Base-by-base conservation (phyloP, 805 yeast genomes). In the Barnettozyma sucrosica region DNA sequence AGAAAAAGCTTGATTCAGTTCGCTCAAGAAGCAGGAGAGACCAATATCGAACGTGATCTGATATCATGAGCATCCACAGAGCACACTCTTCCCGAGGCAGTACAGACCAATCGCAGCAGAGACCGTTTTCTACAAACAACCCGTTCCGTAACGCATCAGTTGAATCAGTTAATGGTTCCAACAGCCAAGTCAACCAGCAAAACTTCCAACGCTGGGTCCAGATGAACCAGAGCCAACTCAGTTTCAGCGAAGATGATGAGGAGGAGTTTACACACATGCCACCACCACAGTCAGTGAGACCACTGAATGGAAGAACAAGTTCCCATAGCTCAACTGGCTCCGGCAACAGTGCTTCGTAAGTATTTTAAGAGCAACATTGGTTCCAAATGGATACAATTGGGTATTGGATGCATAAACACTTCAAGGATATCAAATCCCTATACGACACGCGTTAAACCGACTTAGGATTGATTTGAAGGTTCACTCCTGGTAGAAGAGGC, bases 191-290 rank as follows among this genome's bases (percentile, higher is more conserved):
- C 55, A 62, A 45, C 49, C 67, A 37, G 66, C 65, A 50, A 49
- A 68, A 69, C 30, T 83, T 80, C 58, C 80, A 76, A 37, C 72
- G 69, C 19, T 83, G 89, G 89, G 77, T 83, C 19, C 68, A 69
- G 47, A 68, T 67, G 48, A 65, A 64, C 44, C 59, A 55, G 52
- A 75, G 59, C 50, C 74, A 48, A 67, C 66, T 49, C 59, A 67
- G 70, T 43, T 69, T 72, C 49, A 66, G 70, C 20, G 73, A 72
- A 41, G 78, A 70, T 18, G 74, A 69, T 24, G 73, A 64, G 30
- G 66, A 62, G 18, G 52, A 43, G 46, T 64, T 33, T 57, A 23
- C 34, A 6, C 61, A 41, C 49, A 52, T 44, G 55, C 57, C 63
- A 24, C 56, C 53, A 46, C 52, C 40, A 43, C 32, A 45, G 39